Conservation (phyloP, 2,329 filamentous ascomycete species). For the Fusarium musae region DNA sequence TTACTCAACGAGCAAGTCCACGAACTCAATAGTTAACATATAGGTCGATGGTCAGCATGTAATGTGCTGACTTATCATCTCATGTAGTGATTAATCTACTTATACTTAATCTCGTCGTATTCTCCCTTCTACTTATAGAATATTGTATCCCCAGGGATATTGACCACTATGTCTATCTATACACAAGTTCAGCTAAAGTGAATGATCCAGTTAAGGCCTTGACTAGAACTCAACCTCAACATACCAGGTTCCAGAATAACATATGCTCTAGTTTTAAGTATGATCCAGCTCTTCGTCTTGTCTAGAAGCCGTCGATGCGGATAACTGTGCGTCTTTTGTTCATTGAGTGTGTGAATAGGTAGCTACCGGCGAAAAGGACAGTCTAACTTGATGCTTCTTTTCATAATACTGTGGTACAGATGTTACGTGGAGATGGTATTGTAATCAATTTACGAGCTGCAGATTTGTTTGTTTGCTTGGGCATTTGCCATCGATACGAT, state of each 20-base stretch:
- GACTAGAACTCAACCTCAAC: not conserved
- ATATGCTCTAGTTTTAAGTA: not conserved
- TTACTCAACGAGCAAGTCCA: not conserved
- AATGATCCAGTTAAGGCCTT: not conserved
- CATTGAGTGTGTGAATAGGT: not conserved
- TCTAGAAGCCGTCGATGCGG: not conserved
- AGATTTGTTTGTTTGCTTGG: fast-evolving
- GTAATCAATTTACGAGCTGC: no score
- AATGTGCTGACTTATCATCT: not conserved
- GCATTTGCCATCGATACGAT: fast-evolving
- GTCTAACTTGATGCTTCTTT: not conserved
- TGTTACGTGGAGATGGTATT: fast-evolving
- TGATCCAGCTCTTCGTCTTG: not conserved
- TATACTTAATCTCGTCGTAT: no score
- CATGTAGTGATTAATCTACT: not conserved
- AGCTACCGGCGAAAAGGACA: not conserved
- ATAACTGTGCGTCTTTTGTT: not conserved
- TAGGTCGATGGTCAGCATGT: not conserved
- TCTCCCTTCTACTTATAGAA: no score
- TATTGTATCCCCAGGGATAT: no score
- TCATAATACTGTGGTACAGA: no score
- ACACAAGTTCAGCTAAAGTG: not conserved
- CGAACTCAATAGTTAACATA: not conserved
- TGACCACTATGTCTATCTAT: not conserved
- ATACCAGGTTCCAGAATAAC: not conserved